Evolutionary conservation across 371 early-diverging fungal species (phyloP), one percentile per base, ranked within the genome.

Genomic region (Apophysomyces ossiformis): DNA sequence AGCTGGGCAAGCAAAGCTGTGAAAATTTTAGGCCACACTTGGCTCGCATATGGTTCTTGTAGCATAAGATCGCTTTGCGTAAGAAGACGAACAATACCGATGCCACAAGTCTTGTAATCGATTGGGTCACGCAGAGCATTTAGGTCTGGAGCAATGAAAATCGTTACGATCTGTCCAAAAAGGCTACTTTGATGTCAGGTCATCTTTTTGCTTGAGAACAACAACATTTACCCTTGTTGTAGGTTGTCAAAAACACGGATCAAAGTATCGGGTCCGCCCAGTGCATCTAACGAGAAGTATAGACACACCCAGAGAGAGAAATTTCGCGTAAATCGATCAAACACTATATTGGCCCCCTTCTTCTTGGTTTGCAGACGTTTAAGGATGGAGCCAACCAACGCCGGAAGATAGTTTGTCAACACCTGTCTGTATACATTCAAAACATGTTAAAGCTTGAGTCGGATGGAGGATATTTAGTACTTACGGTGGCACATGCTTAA

Each of bases 311-410:
- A 96, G 57, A 90, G 84, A 39, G 92, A 82, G 75, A 97, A 95
- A 62, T 85, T 86, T 56, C 88, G 84, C 37, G 89, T 87, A 72
- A 95, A 94, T 75, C 72, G 70, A 65, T 83, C 84, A 71, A 73
- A 77, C 1, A 68, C 56, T 26, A 76, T 76, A 5, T 57, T 21
- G 1, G 66, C 74, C 0, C 72, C 74, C 46, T 65, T 73, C 66
- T 91, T 94, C 67, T 91, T 92, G 72, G 85, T 83, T 73, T 89
- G 90, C 57, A 97, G 80, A 41, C 96, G 87, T 43, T 85, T 92
- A 64, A 96, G 76, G 32, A 96, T 77, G 36, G 95, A 77, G 41
- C 86, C 78, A 58, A 97, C 78, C 1, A 97, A 83, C 21, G 91
- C 86, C 68, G 89, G 91, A 61, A 94, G 74, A 75, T 92, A 96